Conservation (phyloP, 768 basidiomycete genomes). For the Termitomyces sp. region DNA sequence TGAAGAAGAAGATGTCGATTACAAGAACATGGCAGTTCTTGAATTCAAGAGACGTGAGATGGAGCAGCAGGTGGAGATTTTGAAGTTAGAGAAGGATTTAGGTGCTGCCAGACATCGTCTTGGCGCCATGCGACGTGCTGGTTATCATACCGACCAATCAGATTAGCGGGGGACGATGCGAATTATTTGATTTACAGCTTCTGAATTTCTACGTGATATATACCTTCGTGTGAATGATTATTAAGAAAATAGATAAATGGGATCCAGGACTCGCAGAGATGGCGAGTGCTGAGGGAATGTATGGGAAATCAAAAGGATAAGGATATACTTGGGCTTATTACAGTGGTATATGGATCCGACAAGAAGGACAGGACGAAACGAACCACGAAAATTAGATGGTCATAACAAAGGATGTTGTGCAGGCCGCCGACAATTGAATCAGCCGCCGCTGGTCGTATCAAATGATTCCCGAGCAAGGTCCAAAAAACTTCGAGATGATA, state of each 20-base stretch:
- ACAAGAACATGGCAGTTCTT: slow-evolving; percentile 86
- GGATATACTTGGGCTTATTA: slow-evolving; percentile 4
- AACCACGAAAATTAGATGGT: slow-evolving; percentile 1
- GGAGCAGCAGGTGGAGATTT: slow-evolving; percentile 99
- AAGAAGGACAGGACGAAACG: slow-evolving; percentile 12
- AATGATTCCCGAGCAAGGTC: slow-evolving; percentile 49
- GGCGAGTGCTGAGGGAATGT: background rate
- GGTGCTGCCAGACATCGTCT: slow-evolving; percentile 79
- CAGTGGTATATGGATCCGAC: slow-evolving; percentile 12
- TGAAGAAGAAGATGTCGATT: slow-evolving; percentile 79
- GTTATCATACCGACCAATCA: slow-evolving; percentile 85
- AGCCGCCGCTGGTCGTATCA: slow-evolving; percentile 32
- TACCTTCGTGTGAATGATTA: background rate
- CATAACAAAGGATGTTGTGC: background rate
- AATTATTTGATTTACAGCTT: slow-evolving; percentile 10
- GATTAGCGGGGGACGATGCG: slow-evolving; percentile 34
- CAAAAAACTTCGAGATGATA: slow-evolving; percentile 38
- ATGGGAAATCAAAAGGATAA: slow-evolving; percentile 3
- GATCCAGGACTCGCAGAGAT: background rate
- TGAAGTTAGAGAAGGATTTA: slow-evolving; percentile 93
- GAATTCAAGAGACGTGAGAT: slow-evolving; percentile 98
- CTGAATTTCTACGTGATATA: slow-evolving; percentile 16
- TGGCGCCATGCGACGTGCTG: slow-evolving; percentile 83
- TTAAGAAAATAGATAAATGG: background rate
- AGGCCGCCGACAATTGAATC: background rate